Evolutionary conservation across 2,329 filamentous ascomycete genomes (phyloP).

Genomic region (Ophiognomonia clavigignenti-juglandacearum): DNA sequence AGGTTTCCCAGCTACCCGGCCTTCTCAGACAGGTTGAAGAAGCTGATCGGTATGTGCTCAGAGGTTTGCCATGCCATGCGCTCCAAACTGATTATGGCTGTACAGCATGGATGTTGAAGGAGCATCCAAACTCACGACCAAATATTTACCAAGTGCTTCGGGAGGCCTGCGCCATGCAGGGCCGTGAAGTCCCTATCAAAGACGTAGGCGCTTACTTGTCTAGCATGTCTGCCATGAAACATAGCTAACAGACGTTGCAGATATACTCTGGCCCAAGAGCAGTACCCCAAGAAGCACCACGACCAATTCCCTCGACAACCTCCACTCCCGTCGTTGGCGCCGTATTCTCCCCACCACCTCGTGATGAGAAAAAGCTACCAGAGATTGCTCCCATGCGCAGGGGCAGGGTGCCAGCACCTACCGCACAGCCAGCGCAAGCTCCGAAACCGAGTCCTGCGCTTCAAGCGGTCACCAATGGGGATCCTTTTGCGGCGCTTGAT

Average conservation of each 20-base stretch:
- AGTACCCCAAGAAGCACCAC: conserved; percentile 42
- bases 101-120: conserved; percentile 81
- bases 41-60: conserved; percentile 69
- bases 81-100: conserved; percentile 3
- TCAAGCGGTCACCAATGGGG: conserved; percentile 62
- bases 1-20: conserved; percentile 82
- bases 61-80: neutral
- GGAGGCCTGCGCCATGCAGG: conserved; percentile 85
- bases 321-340: conserved; percentile 68
- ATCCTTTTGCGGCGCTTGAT: conserved; percentile 90
- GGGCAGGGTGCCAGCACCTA: conserved; percentile 59
- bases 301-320: conserved; percentile 46
- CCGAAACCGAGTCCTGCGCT: conserved; percentile 63
- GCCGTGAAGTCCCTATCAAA: conserved; percentile 78
- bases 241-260: conserved; percentile 35
- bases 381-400: conserved; percentile 92
- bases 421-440: conserved; percentile 28
- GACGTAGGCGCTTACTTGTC: conserved; percentile 58
- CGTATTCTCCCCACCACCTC: conserved; percentile 70
- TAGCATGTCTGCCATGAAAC: conserved; percentile 17
- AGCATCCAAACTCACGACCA: conserved; percentile 71
- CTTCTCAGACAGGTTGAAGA: conserved; percentile 87
- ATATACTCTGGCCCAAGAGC: conserved; percentile 66
- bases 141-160: conserved; percentile 92
- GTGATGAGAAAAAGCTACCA: conserved; percentile 69